phyloP scores from a whole-genome alignment of 1,284 basidiomycete species.

The Vanrija pseudolonga region DNA sequence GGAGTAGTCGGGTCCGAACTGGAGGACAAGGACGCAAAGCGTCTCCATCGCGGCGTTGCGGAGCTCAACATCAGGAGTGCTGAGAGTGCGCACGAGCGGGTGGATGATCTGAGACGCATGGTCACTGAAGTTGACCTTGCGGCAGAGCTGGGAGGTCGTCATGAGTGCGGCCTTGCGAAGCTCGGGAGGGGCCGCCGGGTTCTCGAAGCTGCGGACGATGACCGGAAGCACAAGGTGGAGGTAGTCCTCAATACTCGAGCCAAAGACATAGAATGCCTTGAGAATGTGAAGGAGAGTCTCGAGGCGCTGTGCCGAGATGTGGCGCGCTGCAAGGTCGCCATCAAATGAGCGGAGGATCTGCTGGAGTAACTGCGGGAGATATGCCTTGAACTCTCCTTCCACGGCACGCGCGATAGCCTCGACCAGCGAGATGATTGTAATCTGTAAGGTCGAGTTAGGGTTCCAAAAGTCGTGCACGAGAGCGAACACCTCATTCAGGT shows the following conservation, averaged over 20 bases:
- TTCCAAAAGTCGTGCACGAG: conserved; percentile 86
- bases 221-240: conserved; percentile 94
- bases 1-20: conserved; percentile 93
- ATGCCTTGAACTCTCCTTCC: conserved; percentile 97
- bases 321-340: conserved; percentile 58
- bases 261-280: conserved; percentile 88
- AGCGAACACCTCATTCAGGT: conserved; percentile 74
- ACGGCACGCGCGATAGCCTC: conserved; percentile 93
- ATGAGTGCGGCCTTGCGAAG: conserved; percentile 86
- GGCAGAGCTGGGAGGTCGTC: conserved; percentile 85
- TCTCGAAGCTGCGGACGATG: conserved; percentile 88
- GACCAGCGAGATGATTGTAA: conserved; percentile 88
- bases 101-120: conserved; percentile 97
- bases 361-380: conserved; percentile 88
- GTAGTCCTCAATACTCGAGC: conserved; percentile 96
- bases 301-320: conserved; percentile 69
- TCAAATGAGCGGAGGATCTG: conserved; percentile 86
- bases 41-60: conserved; percentile 88
- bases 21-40: conserved; percentile 83
- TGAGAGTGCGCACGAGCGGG: conserved; percentile 84
- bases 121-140: conserved; percentile 97
- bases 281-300: conserved; percentile 76
- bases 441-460: conserved; percentile 73
- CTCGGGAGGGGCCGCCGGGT: conserved; percentile 67
- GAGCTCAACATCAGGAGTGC: conserved; percentile 72